Base-by-base conservation (phyloP, 768 basidiomycete species). In the Gymnopilus junonius region DNA sequence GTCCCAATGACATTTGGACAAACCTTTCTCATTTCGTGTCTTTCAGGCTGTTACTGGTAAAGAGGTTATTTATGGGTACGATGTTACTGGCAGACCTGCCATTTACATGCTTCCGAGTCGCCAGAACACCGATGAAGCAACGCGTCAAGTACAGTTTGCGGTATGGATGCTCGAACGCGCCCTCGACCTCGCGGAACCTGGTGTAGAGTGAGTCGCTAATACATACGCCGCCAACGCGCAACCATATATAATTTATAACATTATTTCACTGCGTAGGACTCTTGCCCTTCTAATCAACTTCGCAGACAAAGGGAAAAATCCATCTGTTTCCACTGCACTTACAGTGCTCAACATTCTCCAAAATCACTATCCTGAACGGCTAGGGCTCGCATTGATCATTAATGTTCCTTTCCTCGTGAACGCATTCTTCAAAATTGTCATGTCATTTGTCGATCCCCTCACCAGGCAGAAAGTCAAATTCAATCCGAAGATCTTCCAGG, bases 301-400 rank as follows among this genome's bases (percentile, higher is more conserved):
- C 57, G 90, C 85, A 4, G 90, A 92, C 71, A 83, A 83, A 71
- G 86, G 83, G 35, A 93, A 92, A 75, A 85, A 78, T 42, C 79
- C 83, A 2, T 75, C 80, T 11, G 67, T 85, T 8, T 64, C 74
- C 42, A 80, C 79, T 11, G 71, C 83, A 8, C 76, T 80, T 6
- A 68, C 82, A 7, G 83, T 86, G 12, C 80, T 90, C 57, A 75
- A 82, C 72, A 90, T 93, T 67, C 80, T 94, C 14, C 93, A 94
- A 69, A 83, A 86, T 23, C 92, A 95, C 71, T 95, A 94, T 69
- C 93, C 93, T 0, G 95, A 97, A 73, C 87, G 95, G 3, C 86
- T 97, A 34, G 93, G 92, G 25, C 71, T 80, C 12, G 85, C 93
- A 1, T 75, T 93, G 43, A 86, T 94, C 69, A 80, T 89, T 62